Percentiles rank a stretch among this genome's conserved stretches.
phyloP scores from a whole-genome alignment of 2,329 filamentous ascomycete species.

The Ascocoryne sarcoides region DNA sequence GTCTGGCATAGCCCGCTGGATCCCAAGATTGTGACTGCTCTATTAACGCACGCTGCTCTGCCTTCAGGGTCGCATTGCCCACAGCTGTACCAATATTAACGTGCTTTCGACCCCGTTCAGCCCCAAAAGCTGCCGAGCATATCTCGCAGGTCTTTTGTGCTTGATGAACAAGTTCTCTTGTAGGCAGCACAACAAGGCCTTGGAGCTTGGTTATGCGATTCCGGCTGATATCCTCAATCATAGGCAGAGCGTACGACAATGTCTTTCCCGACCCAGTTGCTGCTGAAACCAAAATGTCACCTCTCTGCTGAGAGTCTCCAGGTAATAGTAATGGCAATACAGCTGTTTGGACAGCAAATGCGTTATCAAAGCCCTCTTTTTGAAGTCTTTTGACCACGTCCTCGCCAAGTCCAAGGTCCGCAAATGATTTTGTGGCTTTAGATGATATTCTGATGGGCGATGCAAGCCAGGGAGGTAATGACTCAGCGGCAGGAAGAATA shows the following conservation, averaged over 20 bases:
- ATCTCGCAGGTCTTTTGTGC: conserved; percentile 70
- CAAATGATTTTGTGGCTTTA: conserved; percentile 52
- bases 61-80: conserved; percentile 65
- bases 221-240: conserved; percentile 66
- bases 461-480: conserved; percentile 73
- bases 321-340: conserved; percentile 73
- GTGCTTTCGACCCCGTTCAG: conserved; percentile 45
- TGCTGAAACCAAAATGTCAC: conserved; percentile 83
- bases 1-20: conserved; percentile 45
- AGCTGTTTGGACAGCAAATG: conserved; percentile 72
- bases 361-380: conserved; percentile 58
- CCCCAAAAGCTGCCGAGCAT: conserved; percentile 55
- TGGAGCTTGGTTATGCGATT: conserved; percentile 58
- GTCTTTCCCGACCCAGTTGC: conserved; percentile 96
- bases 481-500: conserved; percentile 52
- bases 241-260: conserved; percentile 78
- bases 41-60: conserved; percentile 54
- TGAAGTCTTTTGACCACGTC: conserved; percentile 54
- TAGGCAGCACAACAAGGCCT: conserved; percentile 81
- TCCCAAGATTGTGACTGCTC: conserved; percentile 61
- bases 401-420: conserved; percentile 51
- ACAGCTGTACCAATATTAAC: conserved; percentile 75
- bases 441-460: conserved; percentile 62
- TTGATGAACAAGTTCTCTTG: conserved; percentile 81
- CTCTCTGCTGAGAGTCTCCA: conserved; percentile 49